These are phyloP conservation scores for Colletotrichum sp. DNA, from an alignment of 2,329 filamentous ascomycete species.

Conservation along the genomic window DNA sequence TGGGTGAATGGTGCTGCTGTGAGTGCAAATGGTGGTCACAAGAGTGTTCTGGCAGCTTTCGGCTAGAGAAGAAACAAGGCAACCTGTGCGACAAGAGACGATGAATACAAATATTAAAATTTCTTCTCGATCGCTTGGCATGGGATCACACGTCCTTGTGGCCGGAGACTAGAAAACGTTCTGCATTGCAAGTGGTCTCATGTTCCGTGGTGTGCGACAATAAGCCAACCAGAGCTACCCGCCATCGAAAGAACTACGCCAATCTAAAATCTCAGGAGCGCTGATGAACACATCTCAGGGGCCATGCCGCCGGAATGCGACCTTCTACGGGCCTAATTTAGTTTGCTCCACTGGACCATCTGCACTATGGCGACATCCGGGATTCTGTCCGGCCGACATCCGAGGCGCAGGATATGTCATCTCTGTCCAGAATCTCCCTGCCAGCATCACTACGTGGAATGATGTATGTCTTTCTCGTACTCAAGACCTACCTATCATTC, in stretches of 20 bases:
- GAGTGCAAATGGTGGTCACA: conserved; percentile 1
- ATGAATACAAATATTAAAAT: background rate
- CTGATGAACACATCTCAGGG: background rate
- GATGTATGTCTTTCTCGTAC: background rate
- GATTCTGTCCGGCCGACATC: background rate
- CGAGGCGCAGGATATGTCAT: background rate
- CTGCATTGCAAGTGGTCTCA: background rate
- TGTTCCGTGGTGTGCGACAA: background rate
- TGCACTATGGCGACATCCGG: background rate
- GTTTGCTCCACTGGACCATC: background rate
- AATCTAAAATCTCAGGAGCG: background rate
- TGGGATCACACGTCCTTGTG: background rate
- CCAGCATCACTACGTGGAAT: background rate
- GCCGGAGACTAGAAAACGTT: background rate
- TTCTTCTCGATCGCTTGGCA: background rate
- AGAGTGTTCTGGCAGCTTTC: background rate
- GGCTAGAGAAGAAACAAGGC: background rate
- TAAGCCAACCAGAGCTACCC: background rate
- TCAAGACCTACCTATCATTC: background rate
- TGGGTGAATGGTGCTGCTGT: conserved; percentile 8
- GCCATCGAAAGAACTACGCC: background rate
- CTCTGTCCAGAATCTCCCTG: background rate
- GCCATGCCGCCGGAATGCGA: background rate
- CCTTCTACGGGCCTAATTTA: background rate
- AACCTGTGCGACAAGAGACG: background rate